Percentiles rank a stretch among this genome's conserved stretches.
These are phyloP conservation scores for Artemisia argyi DNA, from an alignment of 129 eudicot species.

Conservation along the genomic window DNA sequence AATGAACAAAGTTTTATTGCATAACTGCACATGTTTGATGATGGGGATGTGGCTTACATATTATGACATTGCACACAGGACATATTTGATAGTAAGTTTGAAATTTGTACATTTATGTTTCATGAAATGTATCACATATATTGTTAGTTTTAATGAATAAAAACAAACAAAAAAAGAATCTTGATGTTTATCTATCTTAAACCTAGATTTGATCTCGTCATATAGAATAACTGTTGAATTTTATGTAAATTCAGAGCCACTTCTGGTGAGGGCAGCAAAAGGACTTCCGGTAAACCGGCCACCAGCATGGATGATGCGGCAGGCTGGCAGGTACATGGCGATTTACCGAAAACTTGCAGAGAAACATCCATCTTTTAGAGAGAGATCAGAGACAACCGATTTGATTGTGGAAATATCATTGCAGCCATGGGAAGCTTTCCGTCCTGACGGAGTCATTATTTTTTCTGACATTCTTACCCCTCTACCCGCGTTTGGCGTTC, in stretches of 20 bases:
- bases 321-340: constrained; percentile 98
- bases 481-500: constrained; percentile 95
- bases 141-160: no score
- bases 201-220: not conserved
- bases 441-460: constrained; percentile 93
- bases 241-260: constrained; percentile 60
- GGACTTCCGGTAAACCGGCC: constrained; percentile 85
- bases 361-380: constrained; percentile 94
- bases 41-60: no score
- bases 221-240: not conserved
- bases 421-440: constrained; percentile 99
- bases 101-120: no score
- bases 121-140: no score
- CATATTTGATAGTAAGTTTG: no score
- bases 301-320: constrained; percentile 99
- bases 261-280: constrained; percentile 90
- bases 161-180: not conserved
- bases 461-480: constrained; percentile 99
- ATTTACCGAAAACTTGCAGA: constrained; percentile 93
- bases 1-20: no score
- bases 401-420: constrained; percentile 97
- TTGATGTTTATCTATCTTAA: not conserved
- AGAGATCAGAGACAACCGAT: constrained; percentile 98
- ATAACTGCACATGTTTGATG: no score
- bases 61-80: no score